Base-by-base conservation (phyloP, 371 early-diverging fungal genomes). In the Mortierella sp. region DNA sequence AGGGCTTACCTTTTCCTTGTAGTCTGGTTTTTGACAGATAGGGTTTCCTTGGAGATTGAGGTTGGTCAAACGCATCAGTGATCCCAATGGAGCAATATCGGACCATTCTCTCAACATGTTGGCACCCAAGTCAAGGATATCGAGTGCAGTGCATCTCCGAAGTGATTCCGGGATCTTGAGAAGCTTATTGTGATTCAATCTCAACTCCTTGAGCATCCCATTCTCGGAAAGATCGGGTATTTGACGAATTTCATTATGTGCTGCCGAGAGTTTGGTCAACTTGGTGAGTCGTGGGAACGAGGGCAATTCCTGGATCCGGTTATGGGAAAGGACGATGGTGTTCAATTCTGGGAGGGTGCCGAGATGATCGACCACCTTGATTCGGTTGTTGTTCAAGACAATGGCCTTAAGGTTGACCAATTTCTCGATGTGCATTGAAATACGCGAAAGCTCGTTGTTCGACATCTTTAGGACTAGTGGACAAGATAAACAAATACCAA, bases 311-410 rank as follows among this genome's bases (percentile, higher is more conserved):
- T 90, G 84, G 52, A 96, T 79, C 60, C 87, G 70, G 84, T 96
- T 96, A 66, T 95, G 92, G 0, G 95, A 95, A 25, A 96, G 77
- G 23, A 96, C 95, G 84, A 95, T 76, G 0, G 95, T 94, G 71
- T 91, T 92, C 21, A 96, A 84, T 26, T 91, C 80, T 1, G 70
- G 65, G 51, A 94, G 77, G 2, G 79, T 65, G 14, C 83, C 84
- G 21, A 96, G 47, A 64, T 92, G 85, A 37, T 93, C 93, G 51
- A 94, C 85, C 52, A 79, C 74, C 28, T 84, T 80, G 56, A 95
- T 85, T 50, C 84, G 58, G 81, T 96, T 96, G 77, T 95, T 84
- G 71, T 91, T 93, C 28, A 95, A 84, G 48, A 96, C 92, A n/a
- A 96, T 81, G 6, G 96, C 96, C 65, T 93, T 94, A 25, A 96